These are phyloP conservation scores for Aspergillus latus DNA, from an alignment of 2,329 filamentous ascomycete genomes.

Conservation along the genomic window DNA sequence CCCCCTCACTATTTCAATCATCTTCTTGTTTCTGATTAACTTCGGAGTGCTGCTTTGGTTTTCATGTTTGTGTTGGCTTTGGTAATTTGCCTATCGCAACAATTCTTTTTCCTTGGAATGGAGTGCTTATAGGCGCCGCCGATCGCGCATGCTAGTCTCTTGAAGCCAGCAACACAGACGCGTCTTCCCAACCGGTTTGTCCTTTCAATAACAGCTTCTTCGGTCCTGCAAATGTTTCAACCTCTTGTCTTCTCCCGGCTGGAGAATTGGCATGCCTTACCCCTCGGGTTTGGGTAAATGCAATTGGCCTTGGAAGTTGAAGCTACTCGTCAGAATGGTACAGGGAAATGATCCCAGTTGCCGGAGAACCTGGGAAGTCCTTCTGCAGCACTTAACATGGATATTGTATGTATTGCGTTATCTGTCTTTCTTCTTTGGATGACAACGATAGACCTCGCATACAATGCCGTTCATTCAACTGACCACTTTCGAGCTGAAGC, in stretches of 20 bases:
- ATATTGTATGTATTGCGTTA: neutral
- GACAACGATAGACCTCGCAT: neutral
- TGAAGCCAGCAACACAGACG: neutral
- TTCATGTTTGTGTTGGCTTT: neutral
- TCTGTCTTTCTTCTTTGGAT: neutral
- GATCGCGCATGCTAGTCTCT: neutral
- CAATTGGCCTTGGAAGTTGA: neutral
- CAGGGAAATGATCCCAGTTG: neutral
- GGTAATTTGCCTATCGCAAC: neutral
- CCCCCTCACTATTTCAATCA: neutral
- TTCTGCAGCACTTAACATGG: neutral
- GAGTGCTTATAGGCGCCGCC: neutral
- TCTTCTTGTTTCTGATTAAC: neutral
- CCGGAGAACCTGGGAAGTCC: neutral
- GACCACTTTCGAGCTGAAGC: constrained; percentile 1
- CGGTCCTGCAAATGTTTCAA: neutral
- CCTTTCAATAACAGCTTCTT: neutral
- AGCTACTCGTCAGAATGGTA: neutral
- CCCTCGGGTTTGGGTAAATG: neutral
- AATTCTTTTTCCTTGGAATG: neutral
- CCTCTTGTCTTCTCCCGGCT: neutral
- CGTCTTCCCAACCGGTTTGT: neutral
- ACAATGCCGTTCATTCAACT: constrained; percentile 2
- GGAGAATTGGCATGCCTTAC: neutral
- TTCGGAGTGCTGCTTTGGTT: no score